Conservation (phyloP, 441 rosid genomes). For the Euphorbia corollata region DNA sequence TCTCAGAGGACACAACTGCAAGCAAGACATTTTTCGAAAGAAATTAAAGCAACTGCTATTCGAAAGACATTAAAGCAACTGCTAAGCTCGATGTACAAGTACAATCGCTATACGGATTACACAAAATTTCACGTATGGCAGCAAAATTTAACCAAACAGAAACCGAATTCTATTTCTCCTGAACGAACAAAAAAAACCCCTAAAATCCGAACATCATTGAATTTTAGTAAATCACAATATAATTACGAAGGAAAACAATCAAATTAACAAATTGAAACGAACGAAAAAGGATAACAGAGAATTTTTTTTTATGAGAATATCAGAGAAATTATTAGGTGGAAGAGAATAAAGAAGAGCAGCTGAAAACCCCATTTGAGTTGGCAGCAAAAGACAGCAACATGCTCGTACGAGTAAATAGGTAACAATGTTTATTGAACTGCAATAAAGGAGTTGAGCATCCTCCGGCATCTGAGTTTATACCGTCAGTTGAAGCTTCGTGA, state of each 20-base stretch:
- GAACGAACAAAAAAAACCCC: not conserved
- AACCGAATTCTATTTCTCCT: not conserved
- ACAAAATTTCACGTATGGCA: not conserved
- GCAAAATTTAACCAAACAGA: not conserved
- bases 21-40: not conserved
- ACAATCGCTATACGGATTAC: too few species aligned
- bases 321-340: constrained; percentile 23
- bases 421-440: not conserved
- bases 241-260: not conserved
- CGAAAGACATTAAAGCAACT: not conserved
- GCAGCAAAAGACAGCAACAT: constrained; percentile 13
- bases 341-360: constrained; percentile 37
- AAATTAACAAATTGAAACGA: not conserved
- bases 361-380: constrained; percentile 43
- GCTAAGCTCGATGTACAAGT: not conserved
- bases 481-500: too few species aligned
- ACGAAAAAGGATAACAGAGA: not conserved
- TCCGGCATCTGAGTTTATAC: not conserved
- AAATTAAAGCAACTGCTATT: not conserved
- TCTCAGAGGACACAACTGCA: constrained; percentile 36
- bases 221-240: too few species aligned
- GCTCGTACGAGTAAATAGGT: not conserved
- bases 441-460: not conserved
- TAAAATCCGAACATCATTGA: too few species aligned
- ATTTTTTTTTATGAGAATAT: too few species aligned